Evolutionary conservation across 2,329 filamentous ascomycete genomes (phyloP), one percentile per base, ranked within the genome.

Genomic region (Talaromyces sp.): DNA sequence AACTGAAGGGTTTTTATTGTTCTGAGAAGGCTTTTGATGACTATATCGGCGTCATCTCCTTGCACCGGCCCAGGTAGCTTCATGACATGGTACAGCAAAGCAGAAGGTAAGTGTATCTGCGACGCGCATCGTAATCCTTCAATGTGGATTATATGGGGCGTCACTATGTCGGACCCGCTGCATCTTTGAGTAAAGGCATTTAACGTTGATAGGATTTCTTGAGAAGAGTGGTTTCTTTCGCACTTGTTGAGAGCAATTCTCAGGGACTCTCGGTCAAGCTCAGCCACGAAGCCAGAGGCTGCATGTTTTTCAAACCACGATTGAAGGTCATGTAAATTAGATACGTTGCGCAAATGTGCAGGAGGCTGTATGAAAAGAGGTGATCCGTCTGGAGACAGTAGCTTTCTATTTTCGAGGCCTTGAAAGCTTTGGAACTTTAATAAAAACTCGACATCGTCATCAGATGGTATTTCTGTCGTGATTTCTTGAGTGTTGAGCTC

Each of bases 61-160:
- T 55, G 30, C 33, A 69, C 27, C 11, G 10, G 19, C 25, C 49
- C 42, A 63, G 61, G 52, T 54, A 69, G 71, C 15, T 57, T 59
- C 15, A 63, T 25, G 39, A 75, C 33, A 59, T 74, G 71, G 19
- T 67, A 62, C 27, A 66, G 62, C 6, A 78, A 62, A 42, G 72
- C 69, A 6, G 67, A 56, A n/a, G 65, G 52, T 8, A 70, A 73
- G 39, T 74, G 68, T 33, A 66, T 64, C n/a, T 70, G 64, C 19
- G 66, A 69, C 17, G 75, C 71, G 64, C 72, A 73, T 25, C 63
- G 63, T 58, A 77, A 71, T 0, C 71, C 72, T 36, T 72, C 49
- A 42, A 65, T 39, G 57, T 63, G 67, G 7, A 71, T 27, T 1
- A 60, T 17, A 15, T 54, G 47, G 2, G 56, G 61, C 5, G 70